Evolutionary conservation across 202 grass and related monocot species (phyloP).

Genomic region (Musa balbisiana): DNA sequence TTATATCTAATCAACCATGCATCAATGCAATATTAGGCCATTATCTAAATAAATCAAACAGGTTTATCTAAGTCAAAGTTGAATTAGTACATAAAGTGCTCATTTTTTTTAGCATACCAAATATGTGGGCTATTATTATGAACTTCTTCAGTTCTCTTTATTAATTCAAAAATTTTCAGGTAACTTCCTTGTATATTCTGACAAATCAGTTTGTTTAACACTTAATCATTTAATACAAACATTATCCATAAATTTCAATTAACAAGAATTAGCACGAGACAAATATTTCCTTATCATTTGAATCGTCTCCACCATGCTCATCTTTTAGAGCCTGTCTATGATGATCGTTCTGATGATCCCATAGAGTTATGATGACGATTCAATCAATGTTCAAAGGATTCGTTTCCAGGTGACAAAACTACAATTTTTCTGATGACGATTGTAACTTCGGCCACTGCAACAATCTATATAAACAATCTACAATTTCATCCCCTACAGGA

Average conservation of each 20-base stretch:
- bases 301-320: background rate
- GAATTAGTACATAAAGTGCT: background rate
- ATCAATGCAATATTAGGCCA: background rate
- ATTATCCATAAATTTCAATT: no score
- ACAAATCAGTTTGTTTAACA: background rate
- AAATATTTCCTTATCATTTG: background rate
- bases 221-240: background rate
- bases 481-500: no score
- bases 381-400: no score
- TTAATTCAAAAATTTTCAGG: background rate
- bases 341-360: background rate
- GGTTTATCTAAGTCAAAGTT: background rate
- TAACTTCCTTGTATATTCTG: no score
- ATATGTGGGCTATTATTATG: background rate
- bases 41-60: background rate
- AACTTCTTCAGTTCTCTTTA: background rate
- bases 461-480: no score
- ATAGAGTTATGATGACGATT: background rate
- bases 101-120: background rate
- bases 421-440: no score
- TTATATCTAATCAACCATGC: background rate
- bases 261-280: no score
- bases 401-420: no score
- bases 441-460: no score
- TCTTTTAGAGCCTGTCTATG: background rate